A percentile compares a stretch with the other conserved stretches of the same genome.
These are phyloP conservation scores for Thielaviopsis populi DNA, from an alignment of 2,329 filamentous ascomycete species.

Conservation along the genomic window DNA sequence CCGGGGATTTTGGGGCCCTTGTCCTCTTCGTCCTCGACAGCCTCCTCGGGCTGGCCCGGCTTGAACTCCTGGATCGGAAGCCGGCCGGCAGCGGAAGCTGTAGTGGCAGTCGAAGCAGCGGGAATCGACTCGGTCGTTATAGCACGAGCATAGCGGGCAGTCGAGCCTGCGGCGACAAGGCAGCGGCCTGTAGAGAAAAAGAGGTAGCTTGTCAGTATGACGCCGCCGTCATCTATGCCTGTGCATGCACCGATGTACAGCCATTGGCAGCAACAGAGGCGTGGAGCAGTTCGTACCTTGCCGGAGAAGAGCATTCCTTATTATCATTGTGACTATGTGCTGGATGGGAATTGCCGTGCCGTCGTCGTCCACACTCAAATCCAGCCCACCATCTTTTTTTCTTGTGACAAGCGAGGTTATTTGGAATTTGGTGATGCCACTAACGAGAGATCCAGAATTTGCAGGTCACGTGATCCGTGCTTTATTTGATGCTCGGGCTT, in stretches of 20 bases:
- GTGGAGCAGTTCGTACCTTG: conserved; percentile 31
- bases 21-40: background rate
- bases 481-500: background rate
- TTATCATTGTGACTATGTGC: conserved; percentile 31
- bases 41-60: background rate
- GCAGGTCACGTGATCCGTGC: conserved; percentile 13
- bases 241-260: background rate
- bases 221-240: background rate
- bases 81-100: background rate
- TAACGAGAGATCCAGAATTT: conserved; percentile 8
- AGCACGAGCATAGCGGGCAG: conserved; percentile 1
- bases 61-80: background rate
- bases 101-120: background rate
- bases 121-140: conserved; percentile 1
- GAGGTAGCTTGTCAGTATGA: background rate
- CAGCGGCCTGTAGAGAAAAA: conserved; percentile 8
- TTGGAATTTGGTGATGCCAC: conserved; percentile 16
- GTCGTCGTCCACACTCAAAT: background rate
- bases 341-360: background rate
- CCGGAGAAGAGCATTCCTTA: conserved; percentile 39
- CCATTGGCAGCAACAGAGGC: background rate
- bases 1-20: conserved; percentile 9
- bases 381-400: conserved; percentile 7
- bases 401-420: conserved; percentile 8
- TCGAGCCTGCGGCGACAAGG: conserved; percentile 7